A percentile compares a stretch with the other conserved stretches of the same genome.
Evolutionary conservation across 2,329 filamentous ascomycete species (phyloP).

Genomic region (Fusarium secorum): DNA sequence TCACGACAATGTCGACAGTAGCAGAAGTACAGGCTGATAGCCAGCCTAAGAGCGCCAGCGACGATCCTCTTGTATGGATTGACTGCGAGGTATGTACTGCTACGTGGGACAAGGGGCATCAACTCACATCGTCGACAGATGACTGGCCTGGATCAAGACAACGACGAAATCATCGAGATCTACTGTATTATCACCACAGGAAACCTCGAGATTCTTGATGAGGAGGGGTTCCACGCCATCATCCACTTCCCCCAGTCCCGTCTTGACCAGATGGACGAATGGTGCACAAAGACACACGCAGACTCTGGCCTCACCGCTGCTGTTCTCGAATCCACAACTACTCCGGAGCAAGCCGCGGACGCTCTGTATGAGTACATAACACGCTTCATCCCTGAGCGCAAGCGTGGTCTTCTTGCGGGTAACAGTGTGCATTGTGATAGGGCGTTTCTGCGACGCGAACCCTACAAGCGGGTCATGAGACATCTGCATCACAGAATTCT

Average conservation of each 20-base stretch:
- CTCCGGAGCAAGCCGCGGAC: constrained; percentile 74
- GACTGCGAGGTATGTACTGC: constrained; percentile 63
- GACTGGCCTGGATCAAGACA: constrained; percentile 75
- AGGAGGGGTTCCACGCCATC: constrained; percentile 78
- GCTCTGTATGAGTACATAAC: constrained; percentile 81
- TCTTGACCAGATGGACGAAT: constrained; percentile 83
- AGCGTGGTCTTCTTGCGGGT: constrained; percentile 80
- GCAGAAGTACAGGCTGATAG: constrained; percentile 22
- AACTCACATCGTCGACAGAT: constrained; percentile 65
- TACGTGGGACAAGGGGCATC: constrained; percentile 8
- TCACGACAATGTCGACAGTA: constrained; percentile 21
- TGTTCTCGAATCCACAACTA: constrained; percentile 76
- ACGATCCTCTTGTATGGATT: constrained; percentile 83
- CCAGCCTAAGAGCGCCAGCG: constrained; percentile 42
- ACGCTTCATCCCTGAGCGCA: constrained; percentile 70
- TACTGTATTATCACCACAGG: constrained; percentile 90
- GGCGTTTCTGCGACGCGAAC: constrained; percentile 76
- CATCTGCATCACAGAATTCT: constrained; percentile 90
- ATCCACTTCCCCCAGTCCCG: constrained; percentile 76
- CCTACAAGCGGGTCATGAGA: constrained; percentile 76
- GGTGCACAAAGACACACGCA: constrained; percentile 85
- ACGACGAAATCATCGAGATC: constrained; percentile 88
- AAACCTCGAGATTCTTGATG: constrained; percentile 77
- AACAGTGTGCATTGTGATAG: constrained; percentile 94
- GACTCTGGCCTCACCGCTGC: constrained; percentile 81